phyloP scores from a whole-genome alignment of 495 filamentous ascomycete species.

The Hyaloscypha hepaticicola region DNA sequence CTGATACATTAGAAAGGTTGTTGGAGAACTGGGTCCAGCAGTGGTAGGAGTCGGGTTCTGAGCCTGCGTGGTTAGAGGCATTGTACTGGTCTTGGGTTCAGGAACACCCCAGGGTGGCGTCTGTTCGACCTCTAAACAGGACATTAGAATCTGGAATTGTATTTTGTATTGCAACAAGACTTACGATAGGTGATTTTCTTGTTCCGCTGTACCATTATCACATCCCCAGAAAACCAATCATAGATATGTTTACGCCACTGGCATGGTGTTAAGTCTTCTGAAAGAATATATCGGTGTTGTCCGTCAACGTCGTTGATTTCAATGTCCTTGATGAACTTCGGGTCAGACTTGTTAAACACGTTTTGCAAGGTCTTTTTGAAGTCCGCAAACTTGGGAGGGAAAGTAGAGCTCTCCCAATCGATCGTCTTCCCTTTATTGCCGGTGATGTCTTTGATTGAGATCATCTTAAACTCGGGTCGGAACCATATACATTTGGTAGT shows the following conservation, averaged over 20 bases:
- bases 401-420: no score
- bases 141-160: background rate
- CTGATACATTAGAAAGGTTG: background rate
- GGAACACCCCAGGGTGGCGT: background rate
- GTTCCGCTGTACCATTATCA: background rate
- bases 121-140: background rate
- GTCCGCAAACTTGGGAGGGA: no score
- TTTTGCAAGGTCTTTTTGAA: no score
- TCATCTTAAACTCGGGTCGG: conserved; percentile 7
- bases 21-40: background rate
- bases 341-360: background rate
- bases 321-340: background rate
- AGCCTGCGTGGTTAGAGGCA: background rate
- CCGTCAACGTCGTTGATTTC: background rate
- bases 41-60: background rate
- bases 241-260: conserved; percentile 12
- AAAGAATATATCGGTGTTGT: background rate
- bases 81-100: background rate
- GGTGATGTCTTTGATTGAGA: background rate
- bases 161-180: background rate
- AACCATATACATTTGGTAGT: conserved; percentile 15
- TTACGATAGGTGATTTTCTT: background rate
- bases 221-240: conserved; percentile 10
- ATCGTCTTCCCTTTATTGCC: no score
- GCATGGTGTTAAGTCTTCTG: background rate